Conservation (phyloP, 2,329 filamentous ascomycete genomes). For the Ilyonectria mors-panacis region DNA sequence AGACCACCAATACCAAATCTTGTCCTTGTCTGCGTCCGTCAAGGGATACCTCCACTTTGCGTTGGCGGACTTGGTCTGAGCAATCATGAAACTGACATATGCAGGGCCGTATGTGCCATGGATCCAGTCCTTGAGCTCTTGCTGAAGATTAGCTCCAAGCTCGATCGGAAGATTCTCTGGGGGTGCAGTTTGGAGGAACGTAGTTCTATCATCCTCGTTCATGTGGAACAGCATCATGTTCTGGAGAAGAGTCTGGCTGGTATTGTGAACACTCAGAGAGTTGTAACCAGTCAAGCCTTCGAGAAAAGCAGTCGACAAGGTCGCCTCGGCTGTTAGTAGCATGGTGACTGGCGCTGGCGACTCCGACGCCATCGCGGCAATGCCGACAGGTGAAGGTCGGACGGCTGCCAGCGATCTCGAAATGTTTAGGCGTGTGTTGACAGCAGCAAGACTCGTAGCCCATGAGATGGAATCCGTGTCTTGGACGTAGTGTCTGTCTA, state of each 20-base stretch:
- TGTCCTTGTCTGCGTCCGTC: neutral
- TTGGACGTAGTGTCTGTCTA: neutral
- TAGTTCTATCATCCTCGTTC: neutral
- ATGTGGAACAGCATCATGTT: slow-evolving; percentile 1
- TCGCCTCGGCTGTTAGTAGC: neutral
- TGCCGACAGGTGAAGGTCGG: neutral
- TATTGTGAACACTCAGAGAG: neutral
- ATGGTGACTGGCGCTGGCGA: neutral
- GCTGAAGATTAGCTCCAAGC: neutral
- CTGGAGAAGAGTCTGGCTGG: slow-evolving; percentile 1
- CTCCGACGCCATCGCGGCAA: neutral
- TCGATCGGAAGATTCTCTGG: neutral
- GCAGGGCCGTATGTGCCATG: neutral
- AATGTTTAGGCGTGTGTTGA: neutral
- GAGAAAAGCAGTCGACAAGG: neutral
- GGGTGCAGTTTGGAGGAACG: neutral
- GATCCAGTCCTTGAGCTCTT: neutral
- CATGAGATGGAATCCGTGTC: neutral
- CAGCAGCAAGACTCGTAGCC: neutral
- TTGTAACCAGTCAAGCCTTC: neutral
- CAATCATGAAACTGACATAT: neutral
- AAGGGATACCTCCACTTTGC: neutral
- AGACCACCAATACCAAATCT: slow-evolving; percentile 1
- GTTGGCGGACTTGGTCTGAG: neutral
- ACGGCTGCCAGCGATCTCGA: neutral